A percentile compares a stretch with the other conserved stretches of the same genome.
These are phyloP conservation scores for Arxiozyma bovina DNA, from an alignment of 1,139 yeast species.

Conservation along the genomic window DNA sequence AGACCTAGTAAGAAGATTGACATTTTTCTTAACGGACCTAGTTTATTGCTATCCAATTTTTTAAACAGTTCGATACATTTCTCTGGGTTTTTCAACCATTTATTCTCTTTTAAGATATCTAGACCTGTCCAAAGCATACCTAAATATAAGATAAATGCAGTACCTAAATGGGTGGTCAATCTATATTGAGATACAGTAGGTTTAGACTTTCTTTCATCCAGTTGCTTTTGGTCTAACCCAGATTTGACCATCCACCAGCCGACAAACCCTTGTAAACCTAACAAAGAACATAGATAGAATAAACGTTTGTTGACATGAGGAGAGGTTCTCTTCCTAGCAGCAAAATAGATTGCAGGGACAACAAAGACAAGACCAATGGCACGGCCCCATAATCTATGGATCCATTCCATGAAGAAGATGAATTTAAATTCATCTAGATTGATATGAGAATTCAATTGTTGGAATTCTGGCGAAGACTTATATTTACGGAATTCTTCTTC, in stretches of 20 bases:
- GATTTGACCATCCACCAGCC: conserved; percentile 99
- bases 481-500: conserved; percentile 73
- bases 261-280: conserved; percentile 89
- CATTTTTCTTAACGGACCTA: conserved; percentile 47
- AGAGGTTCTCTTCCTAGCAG: conserved; percentile 57
- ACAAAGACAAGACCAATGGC: conserved; percentile 77
- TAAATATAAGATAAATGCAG: conserved; percentile 80
- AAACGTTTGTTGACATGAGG: conserved; percentile 60
- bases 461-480: conserved; percentile 81
- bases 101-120: conserved; percentile 69
- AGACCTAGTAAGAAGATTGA: conserved; percentile 53
- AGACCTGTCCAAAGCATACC: conserved; percentile 89
- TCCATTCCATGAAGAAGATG: conserved; percentile 97
- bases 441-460: conserved; percentile 80
- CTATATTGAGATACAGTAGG: conserved; percentile 97
- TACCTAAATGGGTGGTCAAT: conserved; percentile 86
- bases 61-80: conserved; percentile 42
- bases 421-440: conserved; percentile 89
- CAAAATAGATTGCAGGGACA: conserved; percentile 77
- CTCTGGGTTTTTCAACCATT: conserved; percentile 54
- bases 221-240: conserved; percentile 76
- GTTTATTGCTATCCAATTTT: conserved; percentile 50
- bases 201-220: conserved; percentile 71
- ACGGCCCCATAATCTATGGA: conserved; percentile 87
- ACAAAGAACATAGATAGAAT: conserved; percentile 59